phyloP scores from a whole-genome alignment of 140 eudicot genomes.

The Bidens hawaiensis region DNA sequence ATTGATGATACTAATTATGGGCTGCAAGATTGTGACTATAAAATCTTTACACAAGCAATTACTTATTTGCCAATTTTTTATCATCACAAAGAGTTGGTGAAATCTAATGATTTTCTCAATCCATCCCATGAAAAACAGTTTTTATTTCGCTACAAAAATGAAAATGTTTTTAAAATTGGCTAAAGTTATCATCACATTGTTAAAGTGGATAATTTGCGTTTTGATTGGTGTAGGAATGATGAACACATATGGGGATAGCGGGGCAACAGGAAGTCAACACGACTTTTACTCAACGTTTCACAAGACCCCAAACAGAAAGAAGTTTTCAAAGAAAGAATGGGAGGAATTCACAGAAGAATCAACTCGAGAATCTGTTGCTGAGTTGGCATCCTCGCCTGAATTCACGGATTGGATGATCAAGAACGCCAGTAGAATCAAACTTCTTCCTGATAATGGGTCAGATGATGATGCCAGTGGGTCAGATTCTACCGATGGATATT shows the following conservation, averaged over 20 bases:
- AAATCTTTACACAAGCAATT: not conserved
- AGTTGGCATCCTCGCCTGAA: conserved; percentile 66
- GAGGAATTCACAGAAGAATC: conserved; percentile 72
- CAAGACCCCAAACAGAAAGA: conserved; percentile 64
- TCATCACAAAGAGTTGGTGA: not conserved
- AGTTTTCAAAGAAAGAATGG: conserved; percentile 67
- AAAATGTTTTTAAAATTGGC: not conserved
- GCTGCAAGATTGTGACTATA: not conserved
- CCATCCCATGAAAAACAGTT: not conserved
- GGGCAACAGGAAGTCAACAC: conserved; percentile 20
- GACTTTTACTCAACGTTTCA: conserved; percentile 71
- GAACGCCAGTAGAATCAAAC: conserved; percentile 51
- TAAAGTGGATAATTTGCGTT: not conserved
- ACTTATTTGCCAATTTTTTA: not conserved
- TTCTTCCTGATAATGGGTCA: conserved; percentile 43
- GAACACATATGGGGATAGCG: conserved; percentile 29
- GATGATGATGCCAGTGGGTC: conserved; percentile 46
- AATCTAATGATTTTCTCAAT: not conserved
- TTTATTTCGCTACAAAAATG: not conserved
- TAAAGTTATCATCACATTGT: not conserved
- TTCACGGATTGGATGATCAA: conserved; percentile 74
- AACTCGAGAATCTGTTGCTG: conserved; percentile 62
- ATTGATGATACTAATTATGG: not conserved
- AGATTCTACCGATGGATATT: conserved; percentile 59
- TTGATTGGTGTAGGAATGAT: conserved; percentile 31